These are phyloP conservation scores for Massariosphaeria phaeospora DNA, from an alignment of 495 filamentous ascomycete genomes.

Conservation along the genomic window DNA sequence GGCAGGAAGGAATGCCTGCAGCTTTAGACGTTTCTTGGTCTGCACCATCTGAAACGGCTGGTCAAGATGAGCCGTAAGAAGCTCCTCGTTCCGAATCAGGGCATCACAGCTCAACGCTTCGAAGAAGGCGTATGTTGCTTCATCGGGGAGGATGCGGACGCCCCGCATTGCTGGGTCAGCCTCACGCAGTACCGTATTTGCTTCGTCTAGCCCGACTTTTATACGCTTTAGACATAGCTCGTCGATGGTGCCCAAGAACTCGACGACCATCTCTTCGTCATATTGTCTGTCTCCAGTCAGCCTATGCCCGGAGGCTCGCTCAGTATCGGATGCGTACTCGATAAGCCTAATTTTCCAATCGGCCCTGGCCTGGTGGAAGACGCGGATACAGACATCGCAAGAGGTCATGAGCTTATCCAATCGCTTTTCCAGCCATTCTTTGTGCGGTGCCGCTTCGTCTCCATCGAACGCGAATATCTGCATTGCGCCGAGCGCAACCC, in stretches of 20 bases:
- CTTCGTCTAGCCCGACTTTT: constrained; percentile 49
- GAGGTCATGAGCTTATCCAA: constrained; percentile 54
- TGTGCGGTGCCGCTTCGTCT: constrained; percentile 55
- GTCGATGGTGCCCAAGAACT: constrained; percentile 53
- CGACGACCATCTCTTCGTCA: constrained; percentile 57
- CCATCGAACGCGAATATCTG: constrained; percentile 63
- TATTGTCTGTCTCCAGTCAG: constrained; percentile 45
- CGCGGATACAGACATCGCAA: constrained; percentile 75
- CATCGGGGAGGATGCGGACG: constrained; percentile 46
- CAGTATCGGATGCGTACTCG: constrained; percentile 13
- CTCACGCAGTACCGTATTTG: constrained; percentile 47
- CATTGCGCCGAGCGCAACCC: constrained; percentile 58
- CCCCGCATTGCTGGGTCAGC: constrained; percentile 48
- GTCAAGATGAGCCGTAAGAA: constrained; percentile 61
- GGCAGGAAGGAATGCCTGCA: constrained; percentile 67
- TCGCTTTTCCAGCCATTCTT: constrained; percentile 53
- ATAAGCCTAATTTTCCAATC: constrained; percentile 56
- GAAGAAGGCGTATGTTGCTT: constrained; percentile 56
- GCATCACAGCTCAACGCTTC: constrained; percentile 60
- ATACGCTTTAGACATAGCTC: constrained; percentile 60
- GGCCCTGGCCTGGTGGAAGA: constrained; percentile 70
- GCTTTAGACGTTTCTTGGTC: constrained; percentile 62
- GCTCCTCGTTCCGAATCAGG: constrained; percentile 50
- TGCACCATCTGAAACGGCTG: constrained; percentile 73
- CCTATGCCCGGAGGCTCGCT: not conserved